Conservation (phyloP, 257 asterid species). For the Haberlea rhodopensis region DNA sequence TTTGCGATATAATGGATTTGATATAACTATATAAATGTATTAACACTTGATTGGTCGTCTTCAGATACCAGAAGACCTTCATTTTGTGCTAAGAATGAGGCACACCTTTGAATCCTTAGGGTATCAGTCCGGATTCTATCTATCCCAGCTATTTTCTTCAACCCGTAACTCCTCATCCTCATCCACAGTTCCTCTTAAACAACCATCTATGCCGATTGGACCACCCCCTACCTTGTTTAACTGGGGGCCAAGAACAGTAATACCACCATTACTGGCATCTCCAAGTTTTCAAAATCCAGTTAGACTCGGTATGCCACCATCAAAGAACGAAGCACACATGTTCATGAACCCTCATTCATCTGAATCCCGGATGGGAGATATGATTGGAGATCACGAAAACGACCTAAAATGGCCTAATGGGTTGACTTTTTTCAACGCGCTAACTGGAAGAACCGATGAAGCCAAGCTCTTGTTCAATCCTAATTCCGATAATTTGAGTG, state of each 20-base stretch:
- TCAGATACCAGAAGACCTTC: slow-evolving; percentile 95
- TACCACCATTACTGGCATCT: slow-evolving; percentile 45
- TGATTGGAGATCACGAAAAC: slow-evolving; percentile 62
- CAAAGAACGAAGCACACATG: slow-evolving; percentile 81
- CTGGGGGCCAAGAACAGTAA: slow-evolving; percentile 71
- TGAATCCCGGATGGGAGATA: slow-evolving; percentile 53
- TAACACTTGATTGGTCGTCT: slow-evolving; percentile 7
- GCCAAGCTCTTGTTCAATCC: slow-evolving; percentile 68
- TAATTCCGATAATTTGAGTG: slow-evolving; percentile 32
- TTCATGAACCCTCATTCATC: slow-evolving; percentile 79
- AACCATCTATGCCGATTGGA: slow-evolving; percentile 49
- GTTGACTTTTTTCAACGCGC: slow-evolving; percentile 68
- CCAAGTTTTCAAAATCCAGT: slow-evolving; percentile 55
- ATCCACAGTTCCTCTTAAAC: slow-evolving; percentile 54
- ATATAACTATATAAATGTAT: background rate
- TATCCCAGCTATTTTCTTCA: slow-evolving; percentile 89
- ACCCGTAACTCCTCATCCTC: slow-evolving; percentile 58
- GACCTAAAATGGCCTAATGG: slow-evolving; percentile 99
- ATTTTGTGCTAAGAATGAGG: slow-evolving; percentile 95
- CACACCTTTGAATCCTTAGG: slow-evolving; percentile 93
- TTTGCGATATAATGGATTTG: background rate
- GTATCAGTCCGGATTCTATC: slow-evolving; percentile 88
- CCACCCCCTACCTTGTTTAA: slow-evolving; percentile 71
- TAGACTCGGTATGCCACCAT: slow-evolving; percentile 46
- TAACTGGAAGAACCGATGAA: slow-evolving; percentile 67